These are phyloP conservation scores for Heliamphora exappendiculata DNA, from an alignment of 148 eudicot species.

Conservation along the genomic window DNA sequence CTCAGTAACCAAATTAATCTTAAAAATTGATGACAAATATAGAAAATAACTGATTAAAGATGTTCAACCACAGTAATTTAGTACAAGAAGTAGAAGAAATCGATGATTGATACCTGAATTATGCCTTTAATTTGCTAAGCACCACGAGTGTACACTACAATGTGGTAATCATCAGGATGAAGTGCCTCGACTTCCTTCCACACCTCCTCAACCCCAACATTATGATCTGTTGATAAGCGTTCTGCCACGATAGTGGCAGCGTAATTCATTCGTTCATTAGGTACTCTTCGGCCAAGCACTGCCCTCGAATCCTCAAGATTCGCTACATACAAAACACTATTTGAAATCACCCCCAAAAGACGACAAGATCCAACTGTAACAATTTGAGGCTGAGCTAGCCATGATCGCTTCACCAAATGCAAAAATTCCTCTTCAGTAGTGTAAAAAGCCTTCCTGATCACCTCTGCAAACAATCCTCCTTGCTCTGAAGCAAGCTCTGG, in stretches of 20 bases:
- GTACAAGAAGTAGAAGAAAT: not conserved
- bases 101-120: slow-evolving; percentile 39
- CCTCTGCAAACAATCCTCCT: slow-evolving; percentile 46
- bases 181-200: slow-evolving; percentile 57
- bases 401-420: slow-evolving; percentile 34
- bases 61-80: not conserved
- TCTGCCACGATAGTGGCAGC: slow-evolving; percentile 50
- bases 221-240: slow-evolving; percentile 48
- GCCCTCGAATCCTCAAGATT: slow-evolving; percentile 57
- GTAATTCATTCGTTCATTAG: slow-evolving; percentile 23
- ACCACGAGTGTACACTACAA: slow-evolving; percentile 40
- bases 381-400: slow-evolving; percentile 37
- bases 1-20: not conserved
- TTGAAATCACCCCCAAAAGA: slow-evolving; percentile 43
- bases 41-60: not conserved
- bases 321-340: slow-evolving; percentile 42
- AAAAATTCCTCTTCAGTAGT: slow-evolving; percentile 51
- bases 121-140: slow-evolving; percentile 63
- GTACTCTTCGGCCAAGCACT: slow-evolving; percentile 42
- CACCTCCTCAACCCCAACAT: slow-evolving; percentile 44
- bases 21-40: not conserved
- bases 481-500: slow-evolving; percentile 44
- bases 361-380: slow-evolving; percentile 59
- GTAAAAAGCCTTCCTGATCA: slow-evolving; percentile 45
- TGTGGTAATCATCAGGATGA: slow-evolving; percentile 44